A percentile compares a stretch with the other conserved stretches of the same genome.
Conservation (phyloP, 2,329 filamentous ascomycete species). For the Ophiostoma pallidulum region DNA sequence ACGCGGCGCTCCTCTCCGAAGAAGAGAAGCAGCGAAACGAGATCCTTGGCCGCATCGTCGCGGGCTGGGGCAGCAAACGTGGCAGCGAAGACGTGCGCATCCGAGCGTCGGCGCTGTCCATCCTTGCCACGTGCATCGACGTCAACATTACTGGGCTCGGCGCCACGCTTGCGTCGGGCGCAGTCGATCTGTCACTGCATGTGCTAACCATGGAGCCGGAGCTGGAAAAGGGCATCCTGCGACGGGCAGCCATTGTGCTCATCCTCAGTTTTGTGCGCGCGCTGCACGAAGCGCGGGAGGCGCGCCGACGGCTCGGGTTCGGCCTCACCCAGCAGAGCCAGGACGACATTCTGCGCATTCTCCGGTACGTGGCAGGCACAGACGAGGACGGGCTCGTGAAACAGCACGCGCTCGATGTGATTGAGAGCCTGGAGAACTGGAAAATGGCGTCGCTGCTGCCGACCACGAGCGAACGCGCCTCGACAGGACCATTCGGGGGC, state of each 20-base stretch:
- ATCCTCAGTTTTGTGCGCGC: conserved; percentile 53
- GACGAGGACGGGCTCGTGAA: conserved; percentile 61
- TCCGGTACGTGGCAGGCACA: conserved; percentile 54
- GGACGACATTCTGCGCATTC: conserved; percentile 50
- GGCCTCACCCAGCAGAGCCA: conserved; percentile 46
- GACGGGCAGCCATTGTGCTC: conserved; percentile 56
- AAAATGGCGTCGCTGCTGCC: conserved; percentile 30
- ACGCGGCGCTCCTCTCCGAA: conserved; percentile 33
- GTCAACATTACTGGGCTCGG: conserved; percentile 49
- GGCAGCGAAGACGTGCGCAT: conserved; percentile 62
- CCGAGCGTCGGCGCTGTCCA: conserved; percentile 57
- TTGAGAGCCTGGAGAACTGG: conserved; percentile 57
- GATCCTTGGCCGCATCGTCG: conserved; percentile 48
- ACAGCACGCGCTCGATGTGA: conserved; percentile 56
- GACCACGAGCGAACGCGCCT: background rate
- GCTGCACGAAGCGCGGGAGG: conserved; percentile 43
- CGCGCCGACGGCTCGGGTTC: conserved; percentile 39
- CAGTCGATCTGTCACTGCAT: conserved; percentile 53
- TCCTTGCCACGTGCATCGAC: conserved; percentile 52
- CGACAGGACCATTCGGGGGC: conserved; percentile 1
- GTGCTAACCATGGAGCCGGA: conserved; percentile 54
- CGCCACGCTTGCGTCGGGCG: conserved; percentile 40
- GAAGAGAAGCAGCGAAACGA: conserved; percentile 38
- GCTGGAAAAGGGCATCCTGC: conserved; percentile 52
- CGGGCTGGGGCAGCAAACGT: conserved; percentile 57